phyloP scores from a whole-genome alignment of 2,329 filamentous ascomycete species.

The Cladophialophora bantiana region DNA sequence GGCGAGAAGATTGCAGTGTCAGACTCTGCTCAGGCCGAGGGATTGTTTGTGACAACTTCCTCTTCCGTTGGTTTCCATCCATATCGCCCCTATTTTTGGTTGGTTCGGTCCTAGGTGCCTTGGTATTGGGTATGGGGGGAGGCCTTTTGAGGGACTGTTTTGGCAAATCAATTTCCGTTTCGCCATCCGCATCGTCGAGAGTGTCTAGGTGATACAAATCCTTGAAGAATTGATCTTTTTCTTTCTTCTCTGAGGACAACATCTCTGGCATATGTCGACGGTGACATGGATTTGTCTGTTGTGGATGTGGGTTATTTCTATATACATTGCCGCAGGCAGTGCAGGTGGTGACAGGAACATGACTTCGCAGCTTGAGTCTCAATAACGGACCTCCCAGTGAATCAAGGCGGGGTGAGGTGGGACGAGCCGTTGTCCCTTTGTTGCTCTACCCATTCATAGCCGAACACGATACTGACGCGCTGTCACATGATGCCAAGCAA shows the following conservation, averaged over 20 bases:
- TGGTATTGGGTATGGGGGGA: background rate
- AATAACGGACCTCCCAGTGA: conserved; percentile 15
- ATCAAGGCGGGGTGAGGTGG: conserved; percentile 29
- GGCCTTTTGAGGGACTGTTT: background rate
- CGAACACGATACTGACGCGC: conserved; percentile 23
- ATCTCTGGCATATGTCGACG: conserved; percentile 22
- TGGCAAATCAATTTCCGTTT: conserved; percentile 33
- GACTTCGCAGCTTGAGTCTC: background rate
- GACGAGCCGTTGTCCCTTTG: conserved; percentile 22
- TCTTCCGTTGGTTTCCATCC: background rate
- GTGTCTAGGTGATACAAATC: conserved; percentile 39
- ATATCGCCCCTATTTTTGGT: background rate
- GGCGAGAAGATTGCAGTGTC: background rate
- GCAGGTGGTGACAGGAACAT: conserved; percentile 5
- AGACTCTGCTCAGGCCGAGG: background rate
- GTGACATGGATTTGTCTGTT: background rate
- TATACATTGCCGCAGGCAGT: conserved; percentile 6
- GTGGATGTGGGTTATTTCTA: background rate
- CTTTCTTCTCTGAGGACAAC: conserved; percentile 29
- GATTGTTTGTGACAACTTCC: conserved; percentile 8
- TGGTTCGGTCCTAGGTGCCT: background rate
- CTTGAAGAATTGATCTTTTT: conserved; percentile 39
- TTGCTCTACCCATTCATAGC: conserved; percentile 13
- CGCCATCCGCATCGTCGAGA: conserved; percentile 37
- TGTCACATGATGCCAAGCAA: conserved; percentile 32